These are phyloP conservation scores for Rhizophagus prolifer DNA, from an alignment of 192 early-diverging fungal genomes.

Conservation along the genomic window DNA sequence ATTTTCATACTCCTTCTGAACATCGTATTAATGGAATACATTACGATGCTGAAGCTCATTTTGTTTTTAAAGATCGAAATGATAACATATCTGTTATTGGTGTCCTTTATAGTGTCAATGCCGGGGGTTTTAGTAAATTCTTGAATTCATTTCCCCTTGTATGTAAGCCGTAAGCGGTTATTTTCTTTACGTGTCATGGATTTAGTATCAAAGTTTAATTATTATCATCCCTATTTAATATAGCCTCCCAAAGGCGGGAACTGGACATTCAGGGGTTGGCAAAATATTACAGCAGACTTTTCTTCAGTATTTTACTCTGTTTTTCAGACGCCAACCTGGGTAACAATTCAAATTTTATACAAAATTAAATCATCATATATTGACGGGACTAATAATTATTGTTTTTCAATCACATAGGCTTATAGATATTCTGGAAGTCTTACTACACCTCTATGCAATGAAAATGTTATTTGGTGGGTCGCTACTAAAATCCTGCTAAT, in stretches of 20 bases:
- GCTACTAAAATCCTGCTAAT: constrained; percentile 33
- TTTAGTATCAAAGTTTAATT: neutral
- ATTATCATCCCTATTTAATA: neutral
- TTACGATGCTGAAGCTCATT: constrained; percentile 47
- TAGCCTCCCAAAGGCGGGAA: neutral
- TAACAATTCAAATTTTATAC: neutral
- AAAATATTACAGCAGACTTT: no score
- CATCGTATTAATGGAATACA: constrained; percentile 45
- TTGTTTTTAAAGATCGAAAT: constrained; percentile 45
- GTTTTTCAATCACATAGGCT: neutral
- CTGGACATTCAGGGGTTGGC: no score
- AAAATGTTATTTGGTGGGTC: constrained; percentile 57
- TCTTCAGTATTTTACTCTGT: no score
- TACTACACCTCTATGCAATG: constrained; percentile 66
- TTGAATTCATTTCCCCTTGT: constrained; percentile 7
- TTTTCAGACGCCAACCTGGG: no score
- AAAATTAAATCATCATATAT: no score
- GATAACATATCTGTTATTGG: constrained; percentile 45
- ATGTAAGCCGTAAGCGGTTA: neutral
- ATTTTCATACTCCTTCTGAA: constrained; percentile 65
- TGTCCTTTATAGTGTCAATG: constrained; percentile 40
- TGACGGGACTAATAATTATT: no score
- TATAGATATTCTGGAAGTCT: constrained; percentile 55
- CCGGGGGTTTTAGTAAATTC: constrained; percentile 31
- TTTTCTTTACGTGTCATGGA: neutral